Percentiles rank a stretch among this genome's conserved stretches.
Evolutionary conservation across 208 protist genomes (phyloP).

Genomic region (Acanthamoeba sp.): DNA sequence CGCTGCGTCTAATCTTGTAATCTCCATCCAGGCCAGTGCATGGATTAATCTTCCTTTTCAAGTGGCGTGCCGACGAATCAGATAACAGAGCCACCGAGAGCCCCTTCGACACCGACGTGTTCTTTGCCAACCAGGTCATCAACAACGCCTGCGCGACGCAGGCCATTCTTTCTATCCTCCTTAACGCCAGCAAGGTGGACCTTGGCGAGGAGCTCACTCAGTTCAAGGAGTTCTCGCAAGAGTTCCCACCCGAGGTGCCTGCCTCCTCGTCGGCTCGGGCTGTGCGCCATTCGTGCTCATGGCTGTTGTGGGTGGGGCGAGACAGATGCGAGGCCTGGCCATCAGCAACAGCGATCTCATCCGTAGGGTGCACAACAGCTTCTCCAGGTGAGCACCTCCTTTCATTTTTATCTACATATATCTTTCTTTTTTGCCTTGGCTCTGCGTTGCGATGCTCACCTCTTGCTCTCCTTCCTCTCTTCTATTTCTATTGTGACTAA

Average conservation of each 20-base stretch:
- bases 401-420: background rate
- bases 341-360: constrained; percentile 93
- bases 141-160: constrained; percentile 98
- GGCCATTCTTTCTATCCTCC: constrained; percentile 97
- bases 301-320: constrained; percentile 13
- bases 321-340: constrained; percentile 88
- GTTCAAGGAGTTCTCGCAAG: constrained; percentile 90
- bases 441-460: too few species aligned
- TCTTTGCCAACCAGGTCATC: constrained; percentile 97
- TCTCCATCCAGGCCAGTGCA: constrained; percentile 90
- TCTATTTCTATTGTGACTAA: background rate
- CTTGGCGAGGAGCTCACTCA: constrained; percentile 91
- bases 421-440: too few species aligned
- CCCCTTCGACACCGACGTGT: constrained; percentile 89
- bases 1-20: background rate
- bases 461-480: too few species aligned
- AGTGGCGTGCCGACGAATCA: constrained; percentile 87
- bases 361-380: constrained; percentile 96
- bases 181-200: constrained; percentile 94
- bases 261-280: too few species aligned
- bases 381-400: constrained; percentile 89
- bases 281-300: background rate
- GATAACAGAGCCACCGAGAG: constrained; percentile 58
- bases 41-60: constrained; percentile 98
- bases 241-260: constrained; percentile 86